These are phyloP conservation scores for Aspergillus sp. DNA, from an alignment of 2,329 filamentous ascomycete species.

Conservation along the genomic window DNA sequence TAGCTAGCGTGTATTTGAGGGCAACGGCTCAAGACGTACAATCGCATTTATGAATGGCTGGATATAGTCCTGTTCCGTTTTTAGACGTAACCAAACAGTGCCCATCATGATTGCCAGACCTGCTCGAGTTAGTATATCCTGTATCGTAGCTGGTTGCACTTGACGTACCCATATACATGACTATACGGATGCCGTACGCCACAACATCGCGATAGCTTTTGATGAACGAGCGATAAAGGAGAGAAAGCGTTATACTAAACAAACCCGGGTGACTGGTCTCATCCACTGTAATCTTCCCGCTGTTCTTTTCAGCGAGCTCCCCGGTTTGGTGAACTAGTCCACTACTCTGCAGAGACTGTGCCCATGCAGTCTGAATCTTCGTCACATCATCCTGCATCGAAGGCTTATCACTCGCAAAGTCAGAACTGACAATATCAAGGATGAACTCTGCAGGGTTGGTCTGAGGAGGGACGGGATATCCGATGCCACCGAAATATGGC, in stretches of 20 bases:
- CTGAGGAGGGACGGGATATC: slow-evolving; percentile 63
- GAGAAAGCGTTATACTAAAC: slow-evolving; percentile 57
- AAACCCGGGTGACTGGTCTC: slow-evolving; percentile 42
- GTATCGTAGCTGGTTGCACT: not conserved
- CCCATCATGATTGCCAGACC: slow-evolving; percentile 82
- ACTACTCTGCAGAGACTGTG: slow-evolving; percentile 42
- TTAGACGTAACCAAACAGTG: slow-evolving; percentile 77
- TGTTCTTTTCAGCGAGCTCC: slow-evolving; percentile 27
- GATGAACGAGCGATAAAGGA: slow-evolving; percentile 76
- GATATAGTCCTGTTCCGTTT: slow-evolving; percentile 68
- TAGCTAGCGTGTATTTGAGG: not conserved
- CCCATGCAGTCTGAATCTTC: slow-evolving; percentile 58
- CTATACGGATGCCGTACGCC: slow-evolving; percentile 77
- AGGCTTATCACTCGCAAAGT: slow-evolving; percentile 60
- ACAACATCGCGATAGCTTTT: slow-evolving; percentile 83
- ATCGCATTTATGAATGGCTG: slow-evolving; percentile 81
- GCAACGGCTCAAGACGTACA: slow-evolving; percentile 33
- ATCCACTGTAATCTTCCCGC: slow-evolving; percentile 15
- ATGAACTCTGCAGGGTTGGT: slow-evolving; percentile 80
- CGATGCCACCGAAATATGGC: slow-evolving; percentile 64
- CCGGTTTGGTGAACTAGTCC: slow-evolving; percentile 24
- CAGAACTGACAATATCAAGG: slow-evolving; percentile 74
- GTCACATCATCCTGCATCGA: slow-evolving; percentile 52
- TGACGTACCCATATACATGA: slow-evolving; percentile 68
- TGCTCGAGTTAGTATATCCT: slow-evolving; percentile 10